A percentile compares a stretch with the other conserved stretches of the same genome.
phyloP scores from a whole-genome alignment of 768 basidiomycete species.

The Imleria badia region DNA sequence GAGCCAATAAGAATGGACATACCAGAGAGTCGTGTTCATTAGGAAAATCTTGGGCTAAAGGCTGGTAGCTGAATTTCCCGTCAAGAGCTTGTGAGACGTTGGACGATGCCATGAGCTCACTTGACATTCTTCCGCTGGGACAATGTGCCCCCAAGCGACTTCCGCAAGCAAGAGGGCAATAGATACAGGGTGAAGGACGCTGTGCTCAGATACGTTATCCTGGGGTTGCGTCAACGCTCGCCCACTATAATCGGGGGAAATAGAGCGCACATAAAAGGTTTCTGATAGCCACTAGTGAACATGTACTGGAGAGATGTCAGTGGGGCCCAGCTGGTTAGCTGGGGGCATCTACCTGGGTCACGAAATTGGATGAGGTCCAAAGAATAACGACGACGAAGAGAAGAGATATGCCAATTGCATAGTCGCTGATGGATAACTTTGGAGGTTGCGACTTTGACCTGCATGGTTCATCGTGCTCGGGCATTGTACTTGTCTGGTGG shows the following conservation, averaged over 20 bases:
- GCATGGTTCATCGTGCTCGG: conserved; percentile 13
- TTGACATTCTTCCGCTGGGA: conserved; percentile 2
- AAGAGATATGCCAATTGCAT: conserved; percentile 61
- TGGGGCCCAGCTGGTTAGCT: background rate
- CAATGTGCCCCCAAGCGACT: conserved; percentile 9
- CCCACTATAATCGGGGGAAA: background rate
- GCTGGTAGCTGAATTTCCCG: conserved; percentile 23
- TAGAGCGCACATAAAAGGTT: conserved; percentile 76
- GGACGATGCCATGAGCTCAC: conserved; percentile 6
- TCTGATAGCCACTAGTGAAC: conserved; percentile 72
- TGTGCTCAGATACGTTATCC: conserved; percentile 90
- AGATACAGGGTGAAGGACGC: conserved; percentile 86
- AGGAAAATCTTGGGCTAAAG: conserved; percentile 17
- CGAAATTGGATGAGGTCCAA: conserved; percentile 88
- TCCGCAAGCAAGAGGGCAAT: conserved; percentile 53
- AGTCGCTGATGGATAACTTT: conserved; percentile 32
- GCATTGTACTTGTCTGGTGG: conserved; percentile 18
- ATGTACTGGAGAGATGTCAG: conserved; percentile 38
- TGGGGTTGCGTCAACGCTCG: conserved; percentile 27
- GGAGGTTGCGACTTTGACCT: conserved; percentile 9
- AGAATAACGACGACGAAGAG: conserved; percentile 76
- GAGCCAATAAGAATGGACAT: background rate
- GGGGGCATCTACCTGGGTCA: conserved; percentile 64
- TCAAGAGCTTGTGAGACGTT: background rate
- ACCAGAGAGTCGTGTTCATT: conserved; percentile 20